phyloP scores from a whole-genome alignment of 2,329 filamentous ascomycete genomes.

The Cercospora beticola region DNA sequence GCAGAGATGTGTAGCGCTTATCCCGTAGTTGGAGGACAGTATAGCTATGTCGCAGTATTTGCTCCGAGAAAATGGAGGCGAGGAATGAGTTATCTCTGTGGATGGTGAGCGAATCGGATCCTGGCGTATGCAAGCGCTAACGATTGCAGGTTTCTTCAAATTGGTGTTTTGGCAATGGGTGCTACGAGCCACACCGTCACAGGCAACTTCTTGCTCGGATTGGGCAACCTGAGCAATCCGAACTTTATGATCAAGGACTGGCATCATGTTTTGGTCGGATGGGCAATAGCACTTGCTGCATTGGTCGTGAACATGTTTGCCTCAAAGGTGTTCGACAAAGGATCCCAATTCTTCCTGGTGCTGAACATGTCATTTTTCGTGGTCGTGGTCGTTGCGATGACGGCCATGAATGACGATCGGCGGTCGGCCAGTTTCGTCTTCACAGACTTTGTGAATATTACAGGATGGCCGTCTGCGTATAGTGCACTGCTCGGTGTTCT shows the following conservation, averaged over 20 bases:
- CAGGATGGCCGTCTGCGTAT: slow-evolving; percentile 53
- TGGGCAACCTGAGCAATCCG: slow-evolving; percentile 54
- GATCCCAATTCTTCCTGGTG: slow-evolving; percentile 51
- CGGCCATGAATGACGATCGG: slow-evolving; percentile 56
- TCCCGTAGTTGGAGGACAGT: slow-evolving; percentile 58
- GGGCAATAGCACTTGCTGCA: slow-evolving; percentile 48
- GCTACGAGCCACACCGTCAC: slow-evolving; percentile 44
- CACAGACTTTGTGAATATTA: slow-evolving; percentile 54
- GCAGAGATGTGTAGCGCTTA: slow-evolving; percentile 60
- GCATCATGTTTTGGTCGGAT: slow-evolving; percentile 57
- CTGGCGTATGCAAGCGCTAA: not conserved
- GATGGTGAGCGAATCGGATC: slow-evolving; percentile 30
- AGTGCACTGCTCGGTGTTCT: slow-evolving; percentile 55
- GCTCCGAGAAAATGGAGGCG: slow-evolving; percentile 46
- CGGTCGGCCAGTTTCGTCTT: slow-evolving; percentile 58
- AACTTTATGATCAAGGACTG: slow-evolving; percentile 55
- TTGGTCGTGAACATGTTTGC: slow-evolving; percentile 52
- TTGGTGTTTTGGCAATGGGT: slow-evolving; percentile 34
- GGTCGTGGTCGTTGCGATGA: slow-evolving; percentile 52
- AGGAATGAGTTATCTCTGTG: slow-evolving; percentile 39
- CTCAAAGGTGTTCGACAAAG: slow-evolving; percentile 52
- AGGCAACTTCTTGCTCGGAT: slow-evolving; percentile 57
- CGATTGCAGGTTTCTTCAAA: slow-evolving; percentile 8
- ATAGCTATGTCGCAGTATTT: slow-evolving; percentile 58
- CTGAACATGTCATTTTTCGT: slow-evolving; percentile 58